phyloP scores from a whole-genome alignment of 2,329 filamentous ascomycete species.

The Hirsutella rhossiliensis region DNA sequence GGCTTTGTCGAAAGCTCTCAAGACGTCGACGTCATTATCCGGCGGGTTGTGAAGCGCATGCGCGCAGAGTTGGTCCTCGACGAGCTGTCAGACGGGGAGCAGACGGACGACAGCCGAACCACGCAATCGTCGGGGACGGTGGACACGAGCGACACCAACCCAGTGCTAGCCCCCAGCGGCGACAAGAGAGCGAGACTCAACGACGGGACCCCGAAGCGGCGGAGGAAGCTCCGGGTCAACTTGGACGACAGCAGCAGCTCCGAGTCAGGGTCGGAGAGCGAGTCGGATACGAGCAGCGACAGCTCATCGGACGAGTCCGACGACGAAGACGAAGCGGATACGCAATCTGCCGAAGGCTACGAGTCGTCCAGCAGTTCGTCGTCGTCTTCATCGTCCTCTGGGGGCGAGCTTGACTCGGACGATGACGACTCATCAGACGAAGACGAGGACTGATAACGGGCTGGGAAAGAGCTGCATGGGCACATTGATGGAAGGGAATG shows the following conservation, averaged over 20 bases:
- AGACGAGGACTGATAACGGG: background rate
- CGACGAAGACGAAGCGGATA: constrained; percentile 12
- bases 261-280: constrained; percentile 11
- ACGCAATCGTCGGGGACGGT: constrained; percentile 18
- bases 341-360: constrained; percentile 7
- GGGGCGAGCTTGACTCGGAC: constrained; percentile 21
- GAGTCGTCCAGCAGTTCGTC: constrained; percentile 30
- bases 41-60: constrained; percentile 49
- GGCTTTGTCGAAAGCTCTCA: constrained; percentile 37
- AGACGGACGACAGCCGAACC: constrained; percentile 20
- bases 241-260: constrained; percentile 29
- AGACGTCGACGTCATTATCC: constrained; percentile 37
- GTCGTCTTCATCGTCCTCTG: constrained; percentile 25
- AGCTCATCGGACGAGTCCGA: constrained; percentile 26
- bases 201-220: constrained; percentile 35
- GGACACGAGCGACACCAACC: constrained; percentile 14
- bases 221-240: constrained; percentile 38
- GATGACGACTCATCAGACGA: constrained; percentile 9
- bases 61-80: constrained; percentile 46
- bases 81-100: constrained; percentile 38
- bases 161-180: constrained; percentile 12
- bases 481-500: background rate
- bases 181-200: constrained; percentile 30
- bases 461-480: background rate
- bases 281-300: constrained; percentile 21